Evolutionary conservation across 768 basidiomycete species (phyloP).

Genomic region (Hygrocybe coccinea): DNA sequence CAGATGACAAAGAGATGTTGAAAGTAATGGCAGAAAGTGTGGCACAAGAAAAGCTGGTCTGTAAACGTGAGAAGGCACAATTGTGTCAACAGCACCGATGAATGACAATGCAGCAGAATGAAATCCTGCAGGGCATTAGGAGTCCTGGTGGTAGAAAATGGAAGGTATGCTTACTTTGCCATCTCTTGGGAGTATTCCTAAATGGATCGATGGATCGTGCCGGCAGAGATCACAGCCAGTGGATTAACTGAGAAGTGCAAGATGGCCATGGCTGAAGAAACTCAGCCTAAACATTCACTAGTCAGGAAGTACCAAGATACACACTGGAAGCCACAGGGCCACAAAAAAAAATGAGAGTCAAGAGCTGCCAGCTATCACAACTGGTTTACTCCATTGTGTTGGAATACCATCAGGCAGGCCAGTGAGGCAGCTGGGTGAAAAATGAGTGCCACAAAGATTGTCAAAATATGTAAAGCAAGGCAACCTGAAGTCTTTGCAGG

Average conservation of each 20-base stretch:
- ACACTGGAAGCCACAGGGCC: slow-evolving; percentile 6
- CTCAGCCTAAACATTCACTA: slow-evolving; percentile 5
- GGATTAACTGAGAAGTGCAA: background rate
- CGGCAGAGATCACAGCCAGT: background rate
- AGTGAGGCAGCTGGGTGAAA: slow-evolving; percentile 7
- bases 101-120: background rate
- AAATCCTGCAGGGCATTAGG: background rate
- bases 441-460: slow-evolving; percentile 17
- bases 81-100: background rate
- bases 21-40: background rate
- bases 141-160: background rate
- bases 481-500: slow-evolving; percentile 13
- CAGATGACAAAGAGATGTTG: too few relatives aligned
- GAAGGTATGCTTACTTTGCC: background rate
- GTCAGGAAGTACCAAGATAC: slow-evolving; percentile 1
- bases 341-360: slow-evolving; percentile 5
- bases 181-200: too few relatives aligned
- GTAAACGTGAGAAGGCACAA: background rate
- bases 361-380: slow-evolving; percentile 6
- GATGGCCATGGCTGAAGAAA: slow-evolving; percentile 10
- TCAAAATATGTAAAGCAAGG: slow-evolving; percentile 10
- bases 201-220: too few relatives aligned
- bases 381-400: slow-evolving; percentile 9
- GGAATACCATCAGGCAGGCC: slow-evolving; percentile 9
- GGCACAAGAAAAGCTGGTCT: background rate